Percentiles rank a stretch among this genome's conserved stretches.
Conservation (phyloP, 306 rosid species). For the Biancaea sappan region DNA sequence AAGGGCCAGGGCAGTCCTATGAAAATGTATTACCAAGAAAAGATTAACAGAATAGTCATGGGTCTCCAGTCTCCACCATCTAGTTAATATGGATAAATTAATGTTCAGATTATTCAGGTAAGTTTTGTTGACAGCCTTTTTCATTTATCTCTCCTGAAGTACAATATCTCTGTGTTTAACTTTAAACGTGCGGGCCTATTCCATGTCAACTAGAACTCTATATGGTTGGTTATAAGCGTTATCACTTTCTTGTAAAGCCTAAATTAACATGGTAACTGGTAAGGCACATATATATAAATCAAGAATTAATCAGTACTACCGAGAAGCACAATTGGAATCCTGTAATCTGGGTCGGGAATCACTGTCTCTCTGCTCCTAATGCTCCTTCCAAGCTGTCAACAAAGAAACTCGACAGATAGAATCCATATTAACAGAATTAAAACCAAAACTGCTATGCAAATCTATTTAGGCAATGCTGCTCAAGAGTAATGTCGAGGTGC, state of each 20-base stretch:
- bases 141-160: neutral
- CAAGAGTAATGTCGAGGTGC: neutral
- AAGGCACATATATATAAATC: slow-evolving; percentile 26
- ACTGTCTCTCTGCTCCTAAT: slow-evolving; percentile 64
- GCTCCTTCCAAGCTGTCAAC: slow-evolving; percentile 72
- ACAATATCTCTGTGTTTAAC: neutral
- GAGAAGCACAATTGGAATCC: slow-evolving; percentile 84
- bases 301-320: slow-evolving; percentile 56
- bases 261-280: neutral
- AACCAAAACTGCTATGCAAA: neutral
- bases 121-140: neutral
- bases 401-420: slow-evolving; percentile 34
- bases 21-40: neutral
- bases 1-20: neutral
- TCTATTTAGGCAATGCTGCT: neutral
- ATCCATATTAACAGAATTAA: slow-evolving; percentile 25
- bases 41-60: neutral
- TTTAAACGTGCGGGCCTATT: neutral
- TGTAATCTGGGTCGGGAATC: slow-evolving; percentile 88
- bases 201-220: neutral
- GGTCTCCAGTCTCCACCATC: neutral
- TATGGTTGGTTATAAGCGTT: neutral
- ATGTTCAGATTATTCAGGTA: neutral
- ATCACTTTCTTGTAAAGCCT: slow-evolving; percentile 19
- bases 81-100: neutral